Evolutionary conservation across 2,329 filamentous ascomycete species (phyloP).

Genomic region (Thelonectria blattea): DNA sequence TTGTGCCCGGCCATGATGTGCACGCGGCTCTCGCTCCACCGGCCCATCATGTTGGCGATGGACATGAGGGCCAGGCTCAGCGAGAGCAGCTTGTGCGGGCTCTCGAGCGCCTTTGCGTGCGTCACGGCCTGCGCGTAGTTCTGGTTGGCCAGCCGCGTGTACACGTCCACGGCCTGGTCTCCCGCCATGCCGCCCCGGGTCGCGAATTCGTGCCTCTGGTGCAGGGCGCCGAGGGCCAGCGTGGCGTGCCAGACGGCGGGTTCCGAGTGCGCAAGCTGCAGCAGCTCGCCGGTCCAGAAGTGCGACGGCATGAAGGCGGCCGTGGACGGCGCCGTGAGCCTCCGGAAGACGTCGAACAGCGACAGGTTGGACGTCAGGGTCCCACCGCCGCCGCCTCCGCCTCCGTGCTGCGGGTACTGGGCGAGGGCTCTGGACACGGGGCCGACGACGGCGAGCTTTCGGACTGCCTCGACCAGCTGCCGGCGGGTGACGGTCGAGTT

Average conservation of each 20-base stretch:
- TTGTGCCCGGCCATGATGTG: constrained; percentile 42
- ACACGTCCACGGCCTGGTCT: constrained; percentile 7
- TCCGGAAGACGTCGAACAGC: constrained; percentile 46
- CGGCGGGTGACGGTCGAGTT: constrained; percentile 39
- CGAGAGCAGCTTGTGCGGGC: constrained; percentile 37
- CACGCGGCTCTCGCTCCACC: constrained; percentile 40
- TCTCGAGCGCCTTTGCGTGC: constrained; percentile 36
- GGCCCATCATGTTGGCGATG: constrained; percentile 41
- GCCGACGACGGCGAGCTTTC: constrained; percentile 37
- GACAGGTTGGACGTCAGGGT: constrained; percentile 24
- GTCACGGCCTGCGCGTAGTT: constrained; percentile 41
- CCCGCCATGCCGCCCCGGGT: constrained; percentile 18
- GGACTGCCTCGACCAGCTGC: constrained; percentile 39
- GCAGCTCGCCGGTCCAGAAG: constrained; percentile 42
- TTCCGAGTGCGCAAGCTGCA: constrained; percentile 44
- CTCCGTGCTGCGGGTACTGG: constrained; percentile 25
- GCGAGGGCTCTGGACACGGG: constrained; percentile 37
- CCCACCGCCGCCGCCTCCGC: constrained; percentile 3
- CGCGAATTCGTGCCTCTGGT: constrained; percentile 35
- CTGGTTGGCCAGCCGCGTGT: constrained; percentile 31
- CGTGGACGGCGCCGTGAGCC: constrained; percentile 39
- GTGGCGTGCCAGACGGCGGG: constrained; percentile 45
- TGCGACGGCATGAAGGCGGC: constrained; percentile 37
- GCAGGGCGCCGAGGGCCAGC: constrained; percentile 44
- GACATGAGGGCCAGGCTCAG: constrained; percentile 43